These are phyloP conservation scores for Eurotiales sp. DNA, from an alignment of 2,329 filamentous ascomycete species.

Conservation along the genomic window DNA sequence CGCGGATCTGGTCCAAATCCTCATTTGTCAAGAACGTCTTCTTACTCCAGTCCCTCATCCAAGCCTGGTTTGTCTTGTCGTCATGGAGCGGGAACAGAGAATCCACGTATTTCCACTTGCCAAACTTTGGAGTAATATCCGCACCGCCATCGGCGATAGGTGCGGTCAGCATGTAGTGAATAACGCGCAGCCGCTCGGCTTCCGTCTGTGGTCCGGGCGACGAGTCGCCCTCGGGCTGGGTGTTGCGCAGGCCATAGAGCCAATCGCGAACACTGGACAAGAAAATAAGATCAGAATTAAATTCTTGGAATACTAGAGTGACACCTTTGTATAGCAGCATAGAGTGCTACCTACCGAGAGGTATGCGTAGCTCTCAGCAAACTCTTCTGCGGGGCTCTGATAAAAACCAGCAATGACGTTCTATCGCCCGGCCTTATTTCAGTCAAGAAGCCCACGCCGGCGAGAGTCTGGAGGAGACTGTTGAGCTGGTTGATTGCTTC, in stretches of 20 bases:
- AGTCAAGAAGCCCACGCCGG: conserved; percentile 74
- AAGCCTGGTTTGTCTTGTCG: conserved; percentile 68
- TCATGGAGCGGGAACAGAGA: conserved; percentile 79
- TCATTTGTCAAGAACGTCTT: conserved; percentile 46
- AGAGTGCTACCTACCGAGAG: conserved; percentile 53
- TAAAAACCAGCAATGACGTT: conserved; percentile 76
- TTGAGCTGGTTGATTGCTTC: conserved; percentile 73
- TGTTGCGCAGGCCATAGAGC: conserved; percentile 82
- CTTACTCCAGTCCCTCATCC: conserved; percentile 71
- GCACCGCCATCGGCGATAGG: conserved; percentile 72
- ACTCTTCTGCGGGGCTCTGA: conserved; percentile 73
- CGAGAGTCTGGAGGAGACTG: conserved; percentile 71
- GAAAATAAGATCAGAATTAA: not conserved
- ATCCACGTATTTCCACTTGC: conserved; percentile 69
- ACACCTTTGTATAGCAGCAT: no score
- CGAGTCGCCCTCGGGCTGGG: conserved; percentile 67
- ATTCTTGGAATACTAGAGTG: no score
- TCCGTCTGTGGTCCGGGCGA: conserved; percentile 81
- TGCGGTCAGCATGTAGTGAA: conserved; percentile 79
- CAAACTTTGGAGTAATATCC: conserved; percentile 66
- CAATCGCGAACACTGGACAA: conserved; percentile 76
- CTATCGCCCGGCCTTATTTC: conserved; percentile 80
- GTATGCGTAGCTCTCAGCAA: conserved; percentile 80
- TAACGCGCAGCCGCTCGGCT: conserved; percentile 80
- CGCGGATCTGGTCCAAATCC: conserved; percentile 71